A percentile compares a stretch with the other conserved stretches of the same genome.
These are phyloP conservation scores for Coniferiporia sulphurascens DNA, from an alignment of 1,284 basidiomycete species.

Conservation along the genomic window DNA sequence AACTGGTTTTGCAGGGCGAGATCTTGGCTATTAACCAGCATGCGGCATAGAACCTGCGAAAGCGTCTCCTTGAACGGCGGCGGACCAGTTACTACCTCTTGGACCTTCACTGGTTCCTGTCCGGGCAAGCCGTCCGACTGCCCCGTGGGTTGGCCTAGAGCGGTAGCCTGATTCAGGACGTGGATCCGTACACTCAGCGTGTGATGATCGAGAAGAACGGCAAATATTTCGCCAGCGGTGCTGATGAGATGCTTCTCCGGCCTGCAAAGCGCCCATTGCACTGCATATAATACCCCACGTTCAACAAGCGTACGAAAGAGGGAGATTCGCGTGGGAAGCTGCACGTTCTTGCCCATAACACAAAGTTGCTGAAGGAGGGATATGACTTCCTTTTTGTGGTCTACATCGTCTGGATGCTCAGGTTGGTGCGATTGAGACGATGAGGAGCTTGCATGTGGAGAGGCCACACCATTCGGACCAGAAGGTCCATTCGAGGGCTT, in stretches of 20 bases:
- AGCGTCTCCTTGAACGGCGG: slow-evolving; percentile 51
- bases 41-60: slow-evolving; percentile 68
- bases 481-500: slow-evolving; percentile 5
- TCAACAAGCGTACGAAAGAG: slow-evolving; percentile 92
- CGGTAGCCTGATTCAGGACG: slow-evolving; percentile 75
- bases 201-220: slow-evolving; percentile 89
- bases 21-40: slow-evolving; percentile 77
- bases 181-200: slow-evolving; percentile 82
- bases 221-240: slow-evolving; percentile 84
- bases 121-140: slow-evolving; percentile 49
- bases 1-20: slow-evolving; percentile 88
- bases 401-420: background rate
- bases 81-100: slow-evolving; percentile 9
- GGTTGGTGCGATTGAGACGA: slow-evolving; percentile 1
- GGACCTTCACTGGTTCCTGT: slow-evolving; percentile 45
- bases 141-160: slow-evolving; percentile 35
- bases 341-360: slow-evolving; percentile 94
- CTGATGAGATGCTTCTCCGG: slow-evolving; percentile 48
- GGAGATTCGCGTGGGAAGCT: slow-evolving; percentile 78
- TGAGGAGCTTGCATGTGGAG: background rate
- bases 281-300: slow-evolving; percentile 82
- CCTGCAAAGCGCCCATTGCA: slow-evolving; percentile 80
- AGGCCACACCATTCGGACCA: background rate
- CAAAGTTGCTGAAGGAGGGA: slow-evolving; percentile 90
- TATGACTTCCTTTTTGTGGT: slow-evolving; percentile 66